Evolutionary conservation across 192 early-diverging fungal species (phyloP).

Genomic region (Coemansia aciculifera): DNA sequence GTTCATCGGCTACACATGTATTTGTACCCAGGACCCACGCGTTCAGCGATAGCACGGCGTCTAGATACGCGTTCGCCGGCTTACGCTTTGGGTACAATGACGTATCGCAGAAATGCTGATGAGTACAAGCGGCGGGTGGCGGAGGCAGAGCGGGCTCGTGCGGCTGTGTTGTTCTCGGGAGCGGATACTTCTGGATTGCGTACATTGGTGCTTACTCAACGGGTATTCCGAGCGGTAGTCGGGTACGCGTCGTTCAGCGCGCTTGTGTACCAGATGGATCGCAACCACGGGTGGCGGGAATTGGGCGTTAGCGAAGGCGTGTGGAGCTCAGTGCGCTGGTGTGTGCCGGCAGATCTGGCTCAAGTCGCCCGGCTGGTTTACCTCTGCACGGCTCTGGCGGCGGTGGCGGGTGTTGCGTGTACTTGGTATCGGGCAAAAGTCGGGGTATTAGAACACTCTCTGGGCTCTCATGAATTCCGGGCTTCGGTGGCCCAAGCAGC

Average conservation of each 20-base stretch:
- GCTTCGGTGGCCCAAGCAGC: constrained; percentile 13
- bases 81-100: not conserved
- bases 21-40: constrained; percentile 4
- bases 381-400: constrained; percentile 2
- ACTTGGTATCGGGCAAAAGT: constrained; percentile 11
- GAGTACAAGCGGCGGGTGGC: not conserved
- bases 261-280: constrained; percentile 45
- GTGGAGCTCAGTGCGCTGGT: constrained; percentile 14
- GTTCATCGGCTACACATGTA: constrained; percentile 19
- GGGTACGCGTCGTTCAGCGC: constrained; percentile 21
- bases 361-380: constrained; percentile 31
- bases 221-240: constrained; percentile 21
- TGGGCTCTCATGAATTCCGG: not conserved
- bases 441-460: not conserved
- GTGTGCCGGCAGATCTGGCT: constrained; percentile 24
- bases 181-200: not conserved
- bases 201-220: constrained; percentile 5
- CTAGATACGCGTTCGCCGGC: not conserved
- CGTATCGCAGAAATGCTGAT: constrained; percentile 6
- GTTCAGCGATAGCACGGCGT: not conserved
- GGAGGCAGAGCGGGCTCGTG: not conserved
- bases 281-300: constrained; percentile 28
- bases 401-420: not conserved
- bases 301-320: constrained; percentile 14
- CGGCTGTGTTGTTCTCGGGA: constrained; percentile 2